Percentiles rank a stretch among this genome's conserved stretches.
These are phyloP conservation scores for Aspergillus pseudotamarii DNA, from an alignment of 2,329 filamentous ascomycete genomes.

Conservation along the genomic window DNA sequence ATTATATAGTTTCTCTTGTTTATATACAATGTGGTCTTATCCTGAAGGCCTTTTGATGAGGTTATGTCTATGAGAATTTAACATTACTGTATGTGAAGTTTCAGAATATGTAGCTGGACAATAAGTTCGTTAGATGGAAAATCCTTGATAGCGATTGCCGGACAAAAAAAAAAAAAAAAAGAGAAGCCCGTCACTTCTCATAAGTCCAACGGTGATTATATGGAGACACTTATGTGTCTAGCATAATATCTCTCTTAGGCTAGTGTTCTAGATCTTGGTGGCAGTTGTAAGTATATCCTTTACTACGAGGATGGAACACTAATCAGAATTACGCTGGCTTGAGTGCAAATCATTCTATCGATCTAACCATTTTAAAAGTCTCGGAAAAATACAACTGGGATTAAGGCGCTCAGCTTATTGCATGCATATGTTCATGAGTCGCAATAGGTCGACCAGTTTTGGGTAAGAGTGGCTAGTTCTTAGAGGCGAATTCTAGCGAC, in stretches of 20 bases:
- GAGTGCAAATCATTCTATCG: background rate
- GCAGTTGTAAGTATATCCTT: background rate
- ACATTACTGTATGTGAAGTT: background rate
- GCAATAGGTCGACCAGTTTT: background rate
- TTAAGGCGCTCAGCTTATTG: too few species aligned
- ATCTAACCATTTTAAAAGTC: background rate
- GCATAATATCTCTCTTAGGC: background rate
- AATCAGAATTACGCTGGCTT: background rate
- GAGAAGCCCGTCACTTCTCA: background rate
- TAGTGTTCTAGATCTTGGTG: background rate
- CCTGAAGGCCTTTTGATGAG: background rate
- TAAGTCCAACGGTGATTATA: background rate
- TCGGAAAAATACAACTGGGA: background rate
- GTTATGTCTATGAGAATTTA: background rate
- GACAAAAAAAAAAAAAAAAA: background rate
- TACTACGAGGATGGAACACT: background rate
- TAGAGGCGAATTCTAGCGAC: background rate
- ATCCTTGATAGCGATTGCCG: background rate
- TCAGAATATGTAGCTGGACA: background rate
- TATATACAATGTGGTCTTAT: background rate
- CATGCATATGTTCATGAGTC: background rate
- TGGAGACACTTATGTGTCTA: background rate
- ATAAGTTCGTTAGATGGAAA: background rate
- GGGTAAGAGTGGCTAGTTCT: background rate
- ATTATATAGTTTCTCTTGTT: background rate